Base-by-base conservation (phyloP, 192 early-diverging fungal species). In the Podila clonocystis region DNA sequence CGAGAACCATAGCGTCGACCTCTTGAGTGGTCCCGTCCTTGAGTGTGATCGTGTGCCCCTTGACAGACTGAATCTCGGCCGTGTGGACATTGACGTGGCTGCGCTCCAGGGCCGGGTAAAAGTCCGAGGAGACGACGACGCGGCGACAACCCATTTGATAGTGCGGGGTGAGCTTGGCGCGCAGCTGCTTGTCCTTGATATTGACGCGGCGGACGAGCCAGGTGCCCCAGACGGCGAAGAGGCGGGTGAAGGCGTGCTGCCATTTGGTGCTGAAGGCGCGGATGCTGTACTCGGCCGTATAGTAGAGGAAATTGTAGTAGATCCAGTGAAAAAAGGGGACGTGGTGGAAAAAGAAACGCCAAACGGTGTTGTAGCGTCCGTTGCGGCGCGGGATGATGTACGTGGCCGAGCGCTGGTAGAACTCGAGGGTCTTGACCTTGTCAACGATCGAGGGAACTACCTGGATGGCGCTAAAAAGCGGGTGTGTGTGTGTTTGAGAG, bases 331-430 rank as follows among this genome's bases (percentile, higher is more conserved):
- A 62, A 33, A 87, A 82, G 6, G 87, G 87, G 11, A 88, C 41
- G 26, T 83, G 79, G 17, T 74, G 66, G 68, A 83, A 86, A 17
- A 83, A 20, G 26, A 67, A 65, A 24, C 79, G 85, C 65, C 76
- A 65, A 5, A 85, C 29, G 24, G 9, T 5, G 26, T 66, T 67
- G 38, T 85, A 88, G 13, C 48, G 59, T 2, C 72, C 75, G 36
- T 86, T 82, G 6, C 68, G 28, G n/a, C 84, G 82, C 6, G 65
- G 67, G 13, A 80, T 30, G 49, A 87, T 83, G 73, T 84, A 87
- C 28, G 87, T 74, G 12, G 87, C 84, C 2, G 85, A 84, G 24
- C 88, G 83, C 66, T 88, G 87, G 65, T 84, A 89, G 58, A 74
- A 77, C 62, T 82, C 65, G 13, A 89, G 57, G n/a, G 73, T 65